Base-by-base conservation (phyloP, 225 moss, liverwort and hornwort species). In the Sphagnum contortum region DNA sequence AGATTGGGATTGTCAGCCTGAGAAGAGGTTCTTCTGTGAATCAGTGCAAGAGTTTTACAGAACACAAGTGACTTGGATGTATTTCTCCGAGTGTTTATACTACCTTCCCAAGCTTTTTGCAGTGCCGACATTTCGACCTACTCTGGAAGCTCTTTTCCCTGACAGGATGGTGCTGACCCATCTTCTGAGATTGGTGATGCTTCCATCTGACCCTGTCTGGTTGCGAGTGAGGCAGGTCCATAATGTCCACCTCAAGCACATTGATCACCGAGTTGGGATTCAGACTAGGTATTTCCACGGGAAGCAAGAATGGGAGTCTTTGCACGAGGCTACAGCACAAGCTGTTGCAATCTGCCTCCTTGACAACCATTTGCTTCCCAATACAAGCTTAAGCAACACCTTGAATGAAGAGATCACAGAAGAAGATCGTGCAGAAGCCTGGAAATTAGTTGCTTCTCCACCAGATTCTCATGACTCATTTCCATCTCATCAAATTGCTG, bases 101-200 rank as follows among this genome's bases (percentile, higher is more conserved):
- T 74, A 78, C 29, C 73, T 85, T 3, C 85, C 85, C 9, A 81
- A 81, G 68, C 79, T 85, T 9, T 85, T 74, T 55, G 65, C 74
- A 45, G 67, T 76, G 61, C 81, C 85, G 4, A 47, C 71, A 8
- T 85, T 81, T 68, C 52, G 72, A 5, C 56, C 50, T 3, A 73
- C 76, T 2, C 57, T 85, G 55, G 85, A 85, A 50, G 81, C 78
- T 0, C 64, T 85, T 9, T 85, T 85, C 48, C 85, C 85, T 2
- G 74, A 79, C 53, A 57, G 70, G 8, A 65, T 79, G 76, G 72
- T 69, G 0, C 81, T 80, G 48, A 79, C 81, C 4, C 77, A 81
- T 56, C 5, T 79, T 8, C 66, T 88, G 8, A 64, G 88, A 12
- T 68, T 65, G 4, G 68, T 50, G 60, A 65, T 84, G 69, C 81